Percentiles rank a stretch among this genome's conserved stretches.
phyloP scores from a whole-genome alignment of 2,329 filamentous ascomycete genomes.

The Xylariaceae sp. region DNA sequence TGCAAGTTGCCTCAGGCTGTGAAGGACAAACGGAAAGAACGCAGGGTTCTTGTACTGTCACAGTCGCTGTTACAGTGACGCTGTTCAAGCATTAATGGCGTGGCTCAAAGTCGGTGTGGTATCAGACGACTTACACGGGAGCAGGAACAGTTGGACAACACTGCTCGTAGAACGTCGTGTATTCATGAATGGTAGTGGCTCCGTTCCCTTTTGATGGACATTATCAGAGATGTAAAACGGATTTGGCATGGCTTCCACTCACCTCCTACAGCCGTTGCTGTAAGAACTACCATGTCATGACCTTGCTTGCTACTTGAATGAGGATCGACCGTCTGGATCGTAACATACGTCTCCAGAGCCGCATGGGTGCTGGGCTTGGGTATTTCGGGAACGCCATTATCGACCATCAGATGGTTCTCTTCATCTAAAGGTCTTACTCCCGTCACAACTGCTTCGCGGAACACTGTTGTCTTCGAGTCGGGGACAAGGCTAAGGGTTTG shows the following conservation, averaged over 20 bases:
- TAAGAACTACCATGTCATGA: slow-evolving; percentile 3
- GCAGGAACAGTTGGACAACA: background rate
- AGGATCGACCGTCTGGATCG: no score
- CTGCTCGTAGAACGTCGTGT: slow-evolving; percentile 4
- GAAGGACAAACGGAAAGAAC: slow-evolving; percentile 11
- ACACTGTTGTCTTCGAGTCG: no score
- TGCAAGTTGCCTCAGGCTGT: slow-evolving; percentile 14
- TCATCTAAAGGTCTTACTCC: no score
- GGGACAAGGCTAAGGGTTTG: no score
- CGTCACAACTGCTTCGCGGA: no score
- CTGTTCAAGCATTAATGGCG: slow-evolving; percentile 4
- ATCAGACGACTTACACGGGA: slow-evolving; percentile 5
- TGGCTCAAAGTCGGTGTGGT: background rate
- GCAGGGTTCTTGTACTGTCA: slow-evolving; percentile 19
- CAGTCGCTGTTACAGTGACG: slow-evolving; percentile 5
- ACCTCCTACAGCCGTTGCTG: slow-evolving; percentile 13
- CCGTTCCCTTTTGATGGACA: slow-evolving; percentile 9
- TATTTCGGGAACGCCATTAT: no score
- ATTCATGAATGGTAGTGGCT: slow-evolving; percentile 16
- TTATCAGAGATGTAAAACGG: slow-evolving; percentile 1
- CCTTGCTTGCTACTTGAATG: no score
- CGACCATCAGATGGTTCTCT: no score
- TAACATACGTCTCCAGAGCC: no score
- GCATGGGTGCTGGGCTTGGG: no score
- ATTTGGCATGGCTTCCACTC: slow-evolving; percentile 5